Evolutionary conservation across 1,284 basidiomycete species (phyloP).

Genomic region (Cutaneotrichosporon cavernicola): DNA sequence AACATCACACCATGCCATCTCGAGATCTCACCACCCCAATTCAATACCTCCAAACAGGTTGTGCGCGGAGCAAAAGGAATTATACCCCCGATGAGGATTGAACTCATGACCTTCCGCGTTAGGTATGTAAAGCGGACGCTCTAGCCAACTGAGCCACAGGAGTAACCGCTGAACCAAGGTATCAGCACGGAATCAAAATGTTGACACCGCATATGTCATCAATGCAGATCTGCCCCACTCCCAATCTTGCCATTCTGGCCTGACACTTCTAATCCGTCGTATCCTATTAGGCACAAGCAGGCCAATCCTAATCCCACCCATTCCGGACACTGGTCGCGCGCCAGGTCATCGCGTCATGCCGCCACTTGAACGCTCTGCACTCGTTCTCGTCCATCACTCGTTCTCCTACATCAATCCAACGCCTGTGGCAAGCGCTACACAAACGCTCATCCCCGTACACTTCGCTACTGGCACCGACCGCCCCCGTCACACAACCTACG

Average conservation of each 20-base stretch:
- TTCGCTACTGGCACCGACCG: background rate
- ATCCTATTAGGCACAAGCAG: no score
- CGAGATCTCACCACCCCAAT: background rate
- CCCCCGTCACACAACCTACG: background rate
- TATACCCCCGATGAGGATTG: slow-evolving; percentile 7
- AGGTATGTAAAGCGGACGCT: slow-evolving; percentile 11
- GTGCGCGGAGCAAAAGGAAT: background rate
- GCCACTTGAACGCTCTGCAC: background rate
- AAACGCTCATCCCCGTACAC: background rate
- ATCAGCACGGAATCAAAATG: background rate
- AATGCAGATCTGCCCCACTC: no score
- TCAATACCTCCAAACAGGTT: background rate
- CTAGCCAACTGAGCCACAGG: slow-evolving; percentile 16
- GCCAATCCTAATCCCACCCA: no score
- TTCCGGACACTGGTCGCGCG: background rate
- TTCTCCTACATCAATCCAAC: background rate
- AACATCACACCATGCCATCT: background rate
- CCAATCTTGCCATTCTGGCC: no score
- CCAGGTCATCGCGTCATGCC: slow-evolving; percentile 1
- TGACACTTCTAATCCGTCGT: no score
- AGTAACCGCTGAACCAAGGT: background rate
- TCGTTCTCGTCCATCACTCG: background rate
- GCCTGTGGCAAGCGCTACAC: background rate
- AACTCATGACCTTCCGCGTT: slow-evolving; percentile 13
- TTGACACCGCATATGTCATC: no score